Conservation (phyloP, 106 monocot species). For the Platanthera guangdongensis region DNA sequence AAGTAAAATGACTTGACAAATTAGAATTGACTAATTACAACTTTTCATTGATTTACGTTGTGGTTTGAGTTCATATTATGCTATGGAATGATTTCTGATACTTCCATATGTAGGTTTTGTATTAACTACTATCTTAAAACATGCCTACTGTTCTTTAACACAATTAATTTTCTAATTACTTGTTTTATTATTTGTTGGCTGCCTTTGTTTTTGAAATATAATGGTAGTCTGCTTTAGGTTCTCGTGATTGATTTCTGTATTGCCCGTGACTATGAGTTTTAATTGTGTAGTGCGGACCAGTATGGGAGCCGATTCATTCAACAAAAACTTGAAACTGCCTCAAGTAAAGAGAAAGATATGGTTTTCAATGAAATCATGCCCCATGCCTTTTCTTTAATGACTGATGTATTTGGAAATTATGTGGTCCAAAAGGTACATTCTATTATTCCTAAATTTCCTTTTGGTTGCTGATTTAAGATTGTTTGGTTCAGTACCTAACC, state of each 20-base stretch:
- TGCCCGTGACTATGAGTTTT: not conserved
- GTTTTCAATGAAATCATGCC: conserved; percentile 71
- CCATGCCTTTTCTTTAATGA: conserved; percentile 56
- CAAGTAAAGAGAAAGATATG: conserved; percentile 59
- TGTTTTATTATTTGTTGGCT: not conserved
- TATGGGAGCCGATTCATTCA: conserved; percentile 89
- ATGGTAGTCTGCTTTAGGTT: not conserved
- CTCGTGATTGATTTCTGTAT: not conserved
- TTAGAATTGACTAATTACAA: too few relatives aligned
- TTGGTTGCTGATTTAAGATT: not conserved
- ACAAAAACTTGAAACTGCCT: conserved; percentile 77
- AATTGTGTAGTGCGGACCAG: conserved; percentile 59
- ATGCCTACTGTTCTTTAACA: not conserved
- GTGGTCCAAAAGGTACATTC: conserved; percentile 73
- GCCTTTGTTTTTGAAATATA: too few relatives aligned
- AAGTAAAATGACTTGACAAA: too few relatives aligned
- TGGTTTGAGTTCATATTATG: not conserved
- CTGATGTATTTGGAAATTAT: conserved; percentile 93
- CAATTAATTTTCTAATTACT: not conserved
- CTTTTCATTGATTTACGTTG: not conserved
- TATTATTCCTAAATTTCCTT: not conserved
- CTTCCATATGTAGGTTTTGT: not conserved
- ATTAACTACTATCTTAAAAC: not conserved
- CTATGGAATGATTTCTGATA: not conserved
- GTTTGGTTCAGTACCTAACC: not conserved